These are phyloP conservation scores for Melastoma candidum DNA, from an alignment of 441 rosid species.

Conservation along the genomic window DNA sequence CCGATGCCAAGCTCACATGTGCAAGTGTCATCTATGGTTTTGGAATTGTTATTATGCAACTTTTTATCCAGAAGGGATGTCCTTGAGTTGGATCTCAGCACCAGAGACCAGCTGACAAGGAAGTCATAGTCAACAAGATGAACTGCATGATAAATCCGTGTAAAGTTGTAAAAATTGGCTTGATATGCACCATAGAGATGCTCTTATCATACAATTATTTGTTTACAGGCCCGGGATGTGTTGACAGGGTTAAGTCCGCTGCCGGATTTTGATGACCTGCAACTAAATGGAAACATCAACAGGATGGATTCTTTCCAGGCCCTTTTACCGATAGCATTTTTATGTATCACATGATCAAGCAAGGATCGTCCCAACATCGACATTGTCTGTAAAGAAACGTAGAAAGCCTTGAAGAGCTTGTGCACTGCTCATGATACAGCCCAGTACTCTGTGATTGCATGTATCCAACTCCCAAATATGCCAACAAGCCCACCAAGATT, in stretches of 20 bases:
- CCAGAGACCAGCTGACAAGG: too few species aligned
- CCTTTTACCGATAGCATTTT: conserved; percentile 43
- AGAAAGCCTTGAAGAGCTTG: conserved; percentile 37
- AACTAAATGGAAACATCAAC: conserved; percentile 31
- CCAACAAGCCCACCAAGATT: too few species aligned
- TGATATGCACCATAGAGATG: not conserved
- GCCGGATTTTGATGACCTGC: conserved; percentile 44
- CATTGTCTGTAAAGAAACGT: conserved; percentile 39
- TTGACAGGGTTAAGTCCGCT: conserved; percentile 32
- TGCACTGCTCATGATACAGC: too few species aligned
- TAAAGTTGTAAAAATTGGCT: not conserved
- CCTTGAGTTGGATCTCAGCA: conserved; percentile 5
- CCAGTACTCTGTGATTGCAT: too few species aligned
- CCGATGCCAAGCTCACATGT: conserved; percentile 51
- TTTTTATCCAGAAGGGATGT: conserved; percentile 54
- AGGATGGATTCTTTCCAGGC: conserved; percentile 32
- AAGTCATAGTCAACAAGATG: too few species aligned
- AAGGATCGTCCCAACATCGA: conserved; percentile 50
- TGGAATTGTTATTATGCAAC: conserved; percentile 51
- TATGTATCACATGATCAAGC: conserved; percentile 49
- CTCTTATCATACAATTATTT: not conserved
- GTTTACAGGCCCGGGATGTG: conserved; percentile 46
- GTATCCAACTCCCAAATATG: too few species aligned
- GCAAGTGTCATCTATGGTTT: conserved; percentile 66
- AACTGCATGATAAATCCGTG: too few species aligned